Evolutionary conservation across 2,329 filamentous ascomycete species (phyloP).

Genomic region (Cryphonectria radicalis): DNA sequence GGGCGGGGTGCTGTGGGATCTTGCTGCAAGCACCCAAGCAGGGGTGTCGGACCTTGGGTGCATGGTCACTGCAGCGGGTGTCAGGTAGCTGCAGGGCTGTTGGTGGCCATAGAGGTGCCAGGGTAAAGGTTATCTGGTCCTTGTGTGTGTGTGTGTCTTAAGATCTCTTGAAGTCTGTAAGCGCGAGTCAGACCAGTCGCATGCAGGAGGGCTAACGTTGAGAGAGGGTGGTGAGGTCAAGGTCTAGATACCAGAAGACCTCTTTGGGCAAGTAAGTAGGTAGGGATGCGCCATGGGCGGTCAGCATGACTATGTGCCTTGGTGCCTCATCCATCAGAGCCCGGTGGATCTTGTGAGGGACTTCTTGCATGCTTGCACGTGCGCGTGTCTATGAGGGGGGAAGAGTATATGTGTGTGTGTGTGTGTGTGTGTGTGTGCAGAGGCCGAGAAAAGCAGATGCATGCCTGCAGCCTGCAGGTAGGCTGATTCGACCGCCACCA

Average conservation of each 20-base stretch:
- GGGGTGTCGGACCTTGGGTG: slow-evolving; percentile 19
- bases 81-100: slow-evolving; percentile 22
- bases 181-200: slow-evolving; percentile 21
- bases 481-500: slow-evolving; percentile 4
- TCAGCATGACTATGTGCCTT: slow-evolving; percentile 11
- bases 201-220: slow-evolving; percentile 10
- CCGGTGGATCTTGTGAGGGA: slow-evolving; percentile 17
- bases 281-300: slow-evolving; percentile 12
- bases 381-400: not conserved
- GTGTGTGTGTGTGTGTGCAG: slow-evolving; percentile 1
- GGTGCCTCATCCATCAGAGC: slow-evolving; percentile 5
- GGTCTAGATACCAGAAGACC: slow-evolving; percentile 9
- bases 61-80: slow-evolving; percentile 15
- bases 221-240: slow-evolving; percentile 14
- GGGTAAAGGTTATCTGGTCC: slow-evolving; percentile 11
- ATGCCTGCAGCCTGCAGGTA: slow-evolving; percentile 12
- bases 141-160: slow-evolving; percentile 15
- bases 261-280: not conserved
- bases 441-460: not conserved
- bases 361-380: slow-evolving; percentile 11
- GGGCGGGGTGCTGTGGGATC: slow-evolving; percentile 7
- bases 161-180: slow-evolving; percentile 14
- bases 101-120: slow-evolving; percentile 1
- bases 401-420: not conserved
- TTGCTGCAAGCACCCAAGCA: slow-evolving; percentile 14